Percentiles rank a stretch among this genome's conserved stretches.
Conservation (phyloP, 2,329 filamentous ascomycete species). For the Incumbomyces delicatus region DNA sequence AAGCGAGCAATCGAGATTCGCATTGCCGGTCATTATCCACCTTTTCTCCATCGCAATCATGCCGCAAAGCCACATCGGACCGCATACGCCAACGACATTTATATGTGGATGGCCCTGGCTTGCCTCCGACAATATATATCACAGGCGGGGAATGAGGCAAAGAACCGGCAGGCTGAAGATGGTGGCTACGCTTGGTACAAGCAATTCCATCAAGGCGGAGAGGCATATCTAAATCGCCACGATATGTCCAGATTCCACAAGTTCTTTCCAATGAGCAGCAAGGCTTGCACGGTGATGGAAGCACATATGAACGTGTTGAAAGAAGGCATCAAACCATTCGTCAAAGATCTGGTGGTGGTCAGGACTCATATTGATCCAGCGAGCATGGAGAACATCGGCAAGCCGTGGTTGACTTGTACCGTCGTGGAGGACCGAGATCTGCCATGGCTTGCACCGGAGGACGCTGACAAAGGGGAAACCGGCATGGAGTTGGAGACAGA, state of each 20-base stretch:
- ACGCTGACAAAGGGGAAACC: not conserved
- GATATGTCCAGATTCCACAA: constrained; percentile 22
- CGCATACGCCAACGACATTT: constrained; percentile 39
- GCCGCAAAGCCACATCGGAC: constrained; percentile 30
- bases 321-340: constrained; percentile 27
- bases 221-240: constrained; percentile 34
- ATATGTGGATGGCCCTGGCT: constrained; percentile 41
- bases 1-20: constrained; percentile 24
- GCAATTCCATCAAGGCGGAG: constrained; percentile 30
- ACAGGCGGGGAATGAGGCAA: constrained; percentile 30
- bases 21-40: constrained; percentile 24
- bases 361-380: constrained; percentile 31
- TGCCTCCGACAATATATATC: constrained; percentile 41
- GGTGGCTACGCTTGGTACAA: constrained; percentile 39
- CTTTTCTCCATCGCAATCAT: constrained; percentile 30
- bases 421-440: constrained; percentile 32
- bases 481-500: too few relatives aligned
- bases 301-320: constrained; percentile 29
- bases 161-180: constrained; percentile 31
- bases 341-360: constrained; percentile 28
- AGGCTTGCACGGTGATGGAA: constrained; percentile 22
- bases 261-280: constrained; percentile 23
- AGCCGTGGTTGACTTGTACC: constrained; percentile 38
- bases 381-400: constrained; percentile 20
- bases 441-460: constrained; percentile 27